Evolutionary conservation across 2,329 filamentous ascomycete species (phyloP).

Genomic region (Botryotinia narcissicola): DNA sequence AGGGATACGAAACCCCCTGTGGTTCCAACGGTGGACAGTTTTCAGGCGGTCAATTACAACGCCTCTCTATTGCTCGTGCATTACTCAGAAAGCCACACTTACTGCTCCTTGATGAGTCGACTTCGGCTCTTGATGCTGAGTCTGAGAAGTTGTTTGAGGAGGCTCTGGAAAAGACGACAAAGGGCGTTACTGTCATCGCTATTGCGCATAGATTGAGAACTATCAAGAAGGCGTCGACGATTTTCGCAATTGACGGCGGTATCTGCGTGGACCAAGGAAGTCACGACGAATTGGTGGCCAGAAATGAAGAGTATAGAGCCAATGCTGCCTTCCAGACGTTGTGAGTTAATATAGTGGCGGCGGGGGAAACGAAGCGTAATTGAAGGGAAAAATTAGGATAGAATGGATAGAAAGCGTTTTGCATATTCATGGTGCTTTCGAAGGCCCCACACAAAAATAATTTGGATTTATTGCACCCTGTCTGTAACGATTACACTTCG

Average conservation of each 20-base stretch:
- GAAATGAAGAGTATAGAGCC: constrained; percentile 48
- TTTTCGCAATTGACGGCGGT: constrained; percentile 55
- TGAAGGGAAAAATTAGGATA: background rate
- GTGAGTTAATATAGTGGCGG: background rate
- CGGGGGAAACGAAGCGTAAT: background rate
- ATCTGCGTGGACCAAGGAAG: constrained; percentile 51
- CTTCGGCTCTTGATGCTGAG: constrained; percentile 71
- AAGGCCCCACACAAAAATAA: background rate
- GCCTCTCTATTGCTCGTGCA: constrained; percentile 74
- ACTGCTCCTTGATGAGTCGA: constrained; percentile 78
- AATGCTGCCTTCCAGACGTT: constrained; percentile 41
- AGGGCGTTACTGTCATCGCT: constrained; percentile 54
- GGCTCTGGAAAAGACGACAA: constrained; percentile 57
- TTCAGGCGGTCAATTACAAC: constrained; percentile 76
- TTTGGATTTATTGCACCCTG: background rate
- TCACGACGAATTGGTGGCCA: constrained; percentile 53
- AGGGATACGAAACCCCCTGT: constrained; percentile 64
- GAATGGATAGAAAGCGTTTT: background rate
- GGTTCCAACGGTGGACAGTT: constrained; percentile 69
- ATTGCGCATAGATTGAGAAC: constrained; percentile 59
- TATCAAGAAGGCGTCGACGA: constrained; percentile 55
- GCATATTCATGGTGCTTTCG: background rate
- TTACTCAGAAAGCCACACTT: constrained; percentile 69
- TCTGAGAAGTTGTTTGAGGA: constrained; percentile 65
- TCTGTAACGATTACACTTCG: background rate